These are phyloP conservation scores for Penicillium concentricum DNA, from an alignment of 2,329 filamentous ascomycete genomes.

Conservation along the genomic window DNA sequence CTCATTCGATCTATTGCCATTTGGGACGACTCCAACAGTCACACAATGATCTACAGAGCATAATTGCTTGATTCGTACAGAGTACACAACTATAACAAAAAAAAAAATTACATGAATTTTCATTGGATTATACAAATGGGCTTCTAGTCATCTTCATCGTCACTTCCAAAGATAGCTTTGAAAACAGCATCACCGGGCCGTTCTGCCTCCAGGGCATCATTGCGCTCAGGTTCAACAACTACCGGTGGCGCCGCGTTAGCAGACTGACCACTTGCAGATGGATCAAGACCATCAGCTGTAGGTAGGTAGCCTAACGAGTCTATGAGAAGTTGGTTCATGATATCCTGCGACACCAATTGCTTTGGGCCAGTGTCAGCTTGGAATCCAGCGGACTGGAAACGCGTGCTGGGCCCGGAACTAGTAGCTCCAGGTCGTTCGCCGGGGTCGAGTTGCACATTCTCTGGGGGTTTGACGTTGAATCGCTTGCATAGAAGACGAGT, in stretches of 20 bases:
- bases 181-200: constrained; percentile 79
- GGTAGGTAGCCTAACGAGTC: constrained; percentile 32
- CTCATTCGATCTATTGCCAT: background rate
- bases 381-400: constrained; percentile 35
- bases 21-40: background rate
- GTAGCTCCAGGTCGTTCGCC: constrained; percentile 39
- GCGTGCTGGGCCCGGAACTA: constrained; percentile 21
- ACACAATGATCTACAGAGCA: background rate
- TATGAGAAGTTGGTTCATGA: constrained; percentile 56
- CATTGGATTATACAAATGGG: background rate
- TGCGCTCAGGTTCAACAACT: constrained; percentile 67
- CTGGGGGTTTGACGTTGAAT: constrained; percentile 80
- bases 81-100: background rate
- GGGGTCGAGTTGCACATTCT: constrained; percentile 61
- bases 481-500: constrained; percentile 87
- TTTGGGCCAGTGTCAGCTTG: constrained; percentile 34
- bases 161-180: constrained; percentile 89
- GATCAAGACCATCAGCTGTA: constrained; percentile 27
- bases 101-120: background rate
- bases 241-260: constrained; percentile 11
- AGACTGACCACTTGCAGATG: constrained; percentile 11
- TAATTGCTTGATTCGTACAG: background rate
- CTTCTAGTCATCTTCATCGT: constrained; percentile 64
- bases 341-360: constrained; percentile 54
- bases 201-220: constrained; percentile 73